Evolutionary conservation across 768 basidiomycete genomes (phyloP), one percentile per base, ranked within the genome.

Genomic region (Leccinum uliginosum): DNA sequence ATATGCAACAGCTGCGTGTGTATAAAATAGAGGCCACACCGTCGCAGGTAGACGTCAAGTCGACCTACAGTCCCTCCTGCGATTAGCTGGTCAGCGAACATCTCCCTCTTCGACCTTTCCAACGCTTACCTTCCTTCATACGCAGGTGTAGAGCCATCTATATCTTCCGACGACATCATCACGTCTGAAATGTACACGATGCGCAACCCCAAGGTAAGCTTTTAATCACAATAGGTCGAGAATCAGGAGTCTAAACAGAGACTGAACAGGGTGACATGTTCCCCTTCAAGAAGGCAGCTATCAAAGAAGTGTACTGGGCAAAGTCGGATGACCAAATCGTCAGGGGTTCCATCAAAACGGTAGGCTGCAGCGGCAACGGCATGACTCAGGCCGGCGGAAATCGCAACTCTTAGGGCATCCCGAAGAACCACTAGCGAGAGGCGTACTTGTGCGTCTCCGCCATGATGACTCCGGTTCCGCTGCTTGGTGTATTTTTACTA

Each of bases 251-350:
- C 9, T 26, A 10, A 29, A 3, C 30, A 17, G 44, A 7, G 14
- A 43, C 47, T 62, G 51, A 40, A 67, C 51, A 67, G 67, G 17
- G 3, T 3, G 27, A 32, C 19, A 8, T 32, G 27, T 17, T 34
- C 6, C 47, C 56, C 27, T 6, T 6, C 35, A 53, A 24, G 14
- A 43, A 6, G 1, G 27, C 29, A 7, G 45, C 51, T 6, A 51
- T 57, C 51, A 70, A 63, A n/a, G 56, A 58, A 15, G 59, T 58
- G 12, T 65, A 59, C 15, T n/a, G n/a, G n/a, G n/a, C n/a, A n/a
- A n/a, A n/a, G n/a, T n/a, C n/a, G n/a, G n/a, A n/a, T n/a, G 0
- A 0, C 23, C 2, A 50, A n/a, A n/a, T n/a, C n/a, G n/a, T n/a
- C n/a, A n/a, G n/a, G 27, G 27, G 27, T 29, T 9, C 35, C 10